Evolutionary conservation across 768 basidiomycete genomes (phyloP).

Genomic region (Psilocybe sp.): DNA sequence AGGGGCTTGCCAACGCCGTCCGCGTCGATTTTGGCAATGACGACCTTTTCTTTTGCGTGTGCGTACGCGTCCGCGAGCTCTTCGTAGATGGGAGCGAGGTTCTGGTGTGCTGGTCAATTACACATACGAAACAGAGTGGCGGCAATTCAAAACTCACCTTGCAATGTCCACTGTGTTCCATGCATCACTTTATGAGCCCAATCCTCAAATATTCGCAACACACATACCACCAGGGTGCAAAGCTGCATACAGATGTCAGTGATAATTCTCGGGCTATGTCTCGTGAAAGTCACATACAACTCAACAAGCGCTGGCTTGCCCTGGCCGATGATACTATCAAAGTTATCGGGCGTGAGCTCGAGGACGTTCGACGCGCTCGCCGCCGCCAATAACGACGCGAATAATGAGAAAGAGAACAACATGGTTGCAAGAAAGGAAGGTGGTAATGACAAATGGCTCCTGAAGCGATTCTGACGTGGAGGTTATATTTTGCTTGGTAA

Average conservation of each 20-base stretch:
- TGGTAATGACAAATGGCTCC: constrained; percentile 6
- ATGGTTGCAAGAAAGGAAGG: constrained; percentile 39
- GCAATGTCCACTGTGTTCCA: constrained; percentile 71
- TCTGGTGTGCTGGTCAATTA: constrained; percentile 39
- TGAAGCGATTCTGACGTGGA: constrained; percentile 29
- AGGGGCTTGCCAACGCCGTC: constrained; percentile 81
- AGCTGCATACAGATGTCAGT: constrained; percentile 40
- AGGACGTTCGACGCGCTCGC: constrained; percentile 79
- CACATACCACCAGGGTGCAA: constrained; percentile 85
- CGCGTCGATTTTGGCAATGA: constrained; percentile 91
- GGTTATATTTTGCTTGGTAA: constrained; percentile 32
- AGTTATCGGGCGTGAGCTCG: constrained; percentile 73
- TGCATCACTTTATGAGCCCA: constrained; percentile 4
- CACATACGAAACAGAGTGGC: not conserved
- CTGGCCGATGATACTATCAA: constrained; percentile 70
- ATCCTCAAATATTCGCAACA: not conserved
- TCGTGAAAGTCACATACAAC: constrained; percentile 59
- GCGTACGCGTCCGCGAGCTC: constrained; percentile 86
- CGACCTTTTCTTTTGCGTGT: constrained; percentile 75
- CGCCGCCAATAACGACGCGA: constrained; percentile 54
- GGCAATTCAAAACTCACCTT: constrained; percentile 48
- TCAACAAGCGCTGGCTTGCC: constrained; percentile 86
- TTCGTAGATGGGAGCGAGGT: constrained; percentile 85
- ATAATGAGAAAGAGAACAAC: constrained; percentile 54
- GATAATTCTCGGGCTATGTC: not conserved